phyloP scores from a whole-genome alignment of 177 flowering plant species.

The Vitis hybrid region DNA sequence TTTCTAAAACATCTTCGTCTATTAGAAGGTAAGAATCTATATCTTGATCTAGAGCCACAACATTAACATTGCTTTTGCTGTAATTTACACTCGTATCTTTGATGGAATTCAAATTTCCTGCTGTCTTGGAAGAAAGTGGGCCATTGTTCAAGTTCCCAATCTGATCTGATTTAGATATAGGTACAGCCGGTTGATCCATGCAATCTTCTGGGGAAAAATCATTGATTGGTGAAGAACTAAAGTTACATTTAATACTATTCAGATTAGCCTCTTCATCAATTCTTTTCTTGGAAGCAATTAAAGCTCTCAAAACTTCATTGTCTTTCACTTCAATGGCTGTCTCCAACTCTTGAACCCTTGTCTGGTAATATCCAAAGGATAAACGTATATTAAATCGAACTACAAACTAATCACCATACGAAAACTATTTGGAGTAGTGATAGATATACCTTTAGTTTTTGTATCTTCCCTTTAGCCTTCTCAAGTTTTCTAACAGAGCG shows the following conservation, averaged over 20 bases:
- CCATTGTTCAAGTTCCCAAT: constrained; percentile 16
- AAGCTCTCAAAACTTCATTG: constrained; percentile 59
- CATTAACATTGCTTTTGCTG: constrained; percentile 7
- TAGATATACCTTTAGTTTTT: constrained; percentile 60
- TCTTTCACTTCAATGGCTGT: constrained; percentile 62
- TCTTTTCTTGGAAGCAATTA: constrained; percentile 45
- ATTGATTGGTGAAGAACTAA: constrained; percentile 7
- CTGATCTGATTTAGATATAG: constrained; percentile 7
- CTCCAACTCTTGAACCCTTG: constrained; percentile 74
- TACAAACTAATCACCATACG: neutral
- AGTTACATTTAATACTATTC: constrained; percentile 8
- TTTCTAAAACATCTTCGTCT: constrained; percentile 20
- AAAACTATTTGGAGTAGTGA: neutral
- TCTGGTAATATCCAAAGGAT: constrained; percentile 32
- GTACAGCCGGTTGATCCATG: constrained; percentile 19
- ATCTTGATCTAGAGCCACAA: constrained; percentile 18
- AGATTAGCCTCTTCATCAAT: constrained; percentile 2
- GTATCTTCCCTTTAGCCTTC: constrained; percentile 66
- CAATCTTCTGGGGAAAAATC: constrained; percentile 15
- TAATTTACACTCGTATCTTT: constrained; percentile 11
- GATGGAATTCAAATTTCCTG: constrained; percentile 6
- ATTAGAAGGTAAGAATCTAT: constrained; percentile 10
- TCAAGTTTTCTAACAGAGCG: constrained; percentile 62
- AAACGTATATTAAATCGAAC: neutral
- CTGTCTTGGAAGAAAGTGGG: constrained; percentile 9